Percentiles rank a stretch among this genome's conserved stretches.
Conservation (phyloP, 108 stramenopile species). For the Aurantiochytrium sp. region DNA sequence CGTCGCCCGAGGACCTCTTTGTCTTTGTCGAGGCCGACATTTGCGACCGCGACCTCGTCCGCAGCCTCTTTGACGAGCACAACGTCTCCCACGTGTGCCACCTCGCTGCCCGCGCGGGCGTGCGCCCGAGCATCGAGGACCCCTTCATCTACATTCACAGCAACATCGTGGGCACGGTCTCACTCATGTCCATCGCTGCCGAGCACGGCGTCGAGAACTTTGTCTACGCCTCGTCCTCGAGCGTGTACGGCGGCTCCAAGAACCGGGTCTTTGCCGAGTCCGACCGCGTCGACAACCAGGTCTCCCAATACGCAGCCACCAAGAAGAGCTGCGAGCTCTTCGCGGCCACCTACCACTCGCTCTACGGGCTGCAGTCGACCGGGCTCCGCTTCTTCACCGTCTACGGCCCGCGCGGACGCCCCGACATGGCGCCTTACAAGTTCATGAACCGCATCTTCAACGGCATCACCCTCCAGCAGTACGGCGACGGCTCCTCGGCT, state of each 20-base stretch:
- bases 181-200: constrained; percentile 69
- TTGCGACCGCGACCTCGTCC: constrained; percentile 80
- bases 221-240: constrained; percentile 79
- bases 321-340: constrained; percentile 88
- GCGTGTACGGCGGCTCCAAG: constrained; percentile 82
- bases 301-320: constrained; percentile 90
- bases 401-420: constrained; percentile 88
- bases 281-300: constrained; percentile 81
- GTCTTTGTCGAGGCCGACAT: constrained; percentile 76
- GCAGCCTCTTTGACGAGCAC: constrained; percentile 68
- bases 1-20: constrained; percentile 23
- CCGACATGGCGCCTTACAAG: constrained; percentile 96
- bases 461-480: constrained; percentile 88
- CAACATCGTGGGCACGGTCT: constrained; percentile 79
- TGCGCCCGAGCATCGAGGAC: constrained; percentile 82
- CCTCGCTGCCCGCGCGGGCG: constrained; percentile 85
- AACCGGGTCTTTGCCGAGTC: constrained; percentile 77
- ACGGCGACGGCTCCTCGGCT: constrained; percentile 78
- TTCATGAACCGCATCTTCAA: constrained; percentile 87
- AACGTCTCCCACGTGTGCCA: constrained; percentile 78
- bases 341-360: constrained; percentile 92
- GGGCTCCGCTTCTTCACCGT: constrained; percentile 94
- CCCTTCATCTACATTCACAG: constrained; percentile 84
- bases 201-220: constrained; percentile 70
- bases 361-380: constrained; percentile 82